phyloP scores from a whole-genome alignment of 176 grass and related monocot genomes.

The Paspalum notatum region DNA sequence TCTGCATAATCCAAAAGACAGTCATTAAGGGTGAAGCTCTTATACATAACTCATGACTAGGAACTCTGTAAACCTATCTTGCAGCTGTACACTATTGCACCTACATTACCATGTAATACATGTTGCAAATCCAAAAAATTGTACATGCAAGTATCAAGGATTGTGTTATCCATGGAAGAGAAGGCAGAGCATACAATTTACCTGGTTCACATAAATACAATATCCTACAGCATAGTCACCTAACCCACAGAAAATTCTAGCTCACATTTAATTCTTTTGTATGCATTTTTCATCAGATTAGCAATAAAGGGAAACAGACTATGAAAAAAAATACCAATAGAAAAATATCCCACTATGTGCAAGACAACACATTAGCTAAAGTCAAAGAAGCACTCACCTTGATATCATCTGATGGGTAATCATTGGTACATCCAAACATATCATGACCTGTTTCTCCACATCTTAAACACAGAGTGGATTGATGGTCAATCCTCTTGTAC shows the following conservation, averaged over 20 bases:
- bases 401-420: constrained; percentile 74
- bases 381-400: constrained; percentile 53
- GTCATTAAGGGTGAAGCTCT: constrained; percentile 21
- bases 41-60: constrained; percentile 13
- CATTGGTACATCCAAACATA: constrained; percentile 78
- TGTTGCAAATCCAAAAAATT: background rate
- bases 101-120: background rate
- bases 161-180: background rate
- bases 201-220: background rate
- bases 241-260: background rate
- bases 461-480: constrained; percentile 70
- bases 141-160: constrained; percentile 1
- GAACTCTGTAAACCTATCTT: background rate
- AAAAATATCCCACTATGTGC: background rate
- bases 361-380: constrained; percentile 18
- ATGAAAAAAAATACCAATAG: constrained; percentile 7
- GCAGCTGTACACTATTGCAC: constrained; percentile 24
- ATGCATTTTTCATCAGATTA: background rate
- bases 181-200: constrained; percentile 3
- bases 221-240: constrained; percentile 23
- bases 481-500: constrained; percentile 60
- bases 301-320: background rate
- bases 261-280: constrained; percentile 20
- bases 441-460: constrained; percentile 81
- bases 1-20: constrained; percentile 59